These are phyloP conservation scores for Cordyceps cicadae DNA, from an alignment of 2,329 filamentous ascomycete genomes.

Conservation along the genomic window DNA sequence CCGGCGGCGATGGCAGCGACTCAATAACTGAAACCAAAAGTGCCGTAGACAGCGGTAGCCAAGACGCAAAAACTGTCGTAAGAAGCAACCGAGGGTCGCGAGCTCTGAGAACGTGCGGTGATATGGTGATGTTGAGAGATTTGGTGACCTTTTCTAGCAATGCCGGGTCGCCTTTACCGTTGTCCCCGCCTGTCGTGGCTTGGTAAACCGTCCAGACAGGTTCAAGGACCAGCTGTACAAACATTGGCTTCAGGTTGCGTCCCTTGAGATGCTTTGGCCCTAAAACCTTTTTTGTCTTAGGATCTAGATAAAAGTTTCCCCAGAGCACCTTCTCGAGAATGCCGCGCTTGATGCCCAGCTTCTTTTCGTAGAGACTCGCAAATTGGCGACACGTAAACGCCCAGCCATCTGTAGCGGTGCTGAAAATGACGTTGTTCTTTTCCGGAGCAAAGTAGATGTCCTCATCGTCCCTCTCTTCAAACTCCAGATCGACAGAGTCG, in stretches of 20 bases:
- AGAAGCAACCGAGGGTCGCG: constrained; percentile 77
- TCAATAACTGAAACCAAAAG: constrained; percentile 90
- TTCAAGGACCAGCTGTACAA: constrained; percentile 91
- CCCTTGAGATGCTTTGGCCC: constrained; percentile 90
- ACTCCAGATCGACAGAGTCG: constrained; percentile 56
- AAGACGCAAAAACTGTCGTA: constrained; percentile 77
- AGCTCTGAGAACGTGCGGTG: constrained; percentile 75
- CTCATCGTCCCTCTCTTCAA: constrained; percentile 88
- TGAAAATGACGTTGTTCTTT: constrained; percentile 98
- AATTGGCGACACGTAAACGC: constrained; percentile 96
- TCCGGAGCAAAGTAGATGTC: constrained; percentile 97
- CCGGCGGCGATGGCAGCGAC: constrained; percentile 74
- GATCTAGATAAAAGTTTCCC: constrained; percentile 94
- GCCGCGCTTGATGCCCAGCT: constrained; percentile 85
- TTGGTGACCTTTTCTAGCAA: constrained; percentile 93
- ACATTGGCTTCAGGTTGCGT: constrained; percentile 86
- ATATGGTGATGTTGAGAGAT: constrained; percentile 74
- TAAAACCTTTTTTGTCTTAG: constrained; percentile 91
- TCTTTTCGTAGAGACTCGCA: constrained; percentile 88
- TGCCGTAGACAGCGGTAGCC: constrained; percentile 89
- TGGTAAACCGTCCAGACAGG: constrained; percentile 95
- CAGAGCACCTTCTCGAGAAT: constrained; percentile 89
- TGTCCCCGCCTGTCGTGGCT: constrained; percentile 74
- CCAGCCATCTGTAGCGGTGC: constrained; percentile 97
- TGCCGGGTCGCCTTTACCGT: constrained; percentile 71